Base-by-base conservation (phyloP, 1,284 basidiomycete species). In the Caloboletus firmus region DNA sequence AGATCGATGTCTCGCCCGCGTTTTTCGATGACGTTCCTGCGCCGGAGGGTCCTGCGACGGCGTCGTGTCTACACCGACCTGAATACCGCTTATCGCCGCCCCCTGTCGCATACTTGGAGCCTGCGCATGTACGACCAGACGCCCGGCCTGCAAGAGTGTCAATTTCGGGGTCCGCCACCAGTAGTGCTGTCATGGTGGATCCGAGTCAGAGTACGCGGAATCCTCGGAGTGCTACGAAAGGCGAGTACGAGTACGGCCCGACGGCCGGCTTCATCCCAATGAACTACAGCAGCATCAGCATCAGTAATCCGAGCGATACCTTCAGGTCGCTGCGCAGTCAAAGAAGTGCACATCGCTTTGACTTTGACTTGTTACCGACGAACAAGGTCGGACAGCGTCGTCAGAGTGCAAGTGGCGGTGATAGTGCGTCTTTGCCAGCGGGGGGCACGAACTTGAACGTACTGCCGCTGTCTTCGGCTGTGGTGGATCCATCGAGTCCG, bases 1-100 rank as follows among this genome's bases (percentile, higher is more conserved):
- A 57, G 60, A 72, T 59, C 80, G 76, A 84, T 50, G 80, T 88
- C 28, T 87, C 85, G 4, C 81, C 79, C 5, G 82, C 83, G 0
- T 83, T 80, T 65, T 85, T 79, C 58, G 85, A 87, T 58, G 75
- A 77, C 15, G 75, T 83, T 42, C 77, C 79, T 6, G 73, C 73
- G 0, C 75, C 82, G 4, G 83, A 84, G 52, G 81, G 79, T 1
- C 80, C 79, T 10, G 79, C 78, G 10, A 81, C 76, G 1, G 73
- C 73, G 18, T 73, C 77, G 17, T 70, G 39, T 63, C 65, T 54
- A 40, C 62, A 56, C 44, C 64, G 45, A 30, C 70, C 62, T 4
- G 65, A 70, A 30, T 72, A 69, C 62, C 57, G 56, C 57, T 22
- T 54, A 3, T 34, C 58, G 1, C 55, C 67, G 2, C 40, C 68